These are phyloP conservation scores for Solanum verrucosum DNA, from an alignment of 257 asterid genomes.

Conservation along the genomic window DNA sequence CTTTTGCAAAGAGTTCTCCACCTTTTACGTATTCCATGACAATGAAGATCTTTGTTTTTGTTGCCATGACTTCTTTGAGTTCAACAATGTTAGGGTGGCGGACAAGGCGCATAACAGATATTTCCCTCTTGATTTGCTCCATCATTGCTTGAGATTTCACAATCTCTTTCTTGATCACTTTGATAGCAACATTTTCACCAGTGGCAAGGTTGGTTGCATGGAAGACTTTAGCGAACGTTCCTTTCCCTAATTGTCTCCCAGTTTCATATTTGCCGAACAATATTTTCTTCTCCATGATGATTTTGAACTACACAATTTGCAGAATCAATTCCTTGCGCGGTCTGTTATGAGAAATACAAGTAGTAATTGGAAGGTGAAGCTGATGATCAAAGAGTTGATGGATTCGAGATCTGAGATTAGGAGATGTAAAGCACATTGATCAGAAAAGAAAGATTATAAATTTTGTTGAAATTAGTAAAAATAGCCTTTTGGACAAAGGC, in stretches of 20 bases:
- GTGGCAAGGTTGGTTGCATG: constrained; percentile 13
- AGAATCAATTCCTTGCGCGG: not conserved
- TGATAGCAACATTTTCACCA: constrained; percentile 24
- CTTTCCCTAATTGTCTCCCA: constrained; percentile 28
- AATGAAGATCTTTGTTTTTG: constrained; percentile 27
- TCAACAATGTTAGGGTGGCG: constrained; percentile 39
- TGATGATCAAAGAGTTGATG: not conserved
- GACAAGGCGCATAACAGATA: constrained; percentile 38
- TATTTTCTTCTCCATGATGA: constrained; percentile 19
- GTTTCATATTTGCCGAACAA: constrained; percentile 29
- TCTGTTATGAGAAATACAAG: not conserved
- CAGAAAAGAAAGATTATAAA: not conserved
- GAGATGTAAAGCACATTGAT: not conserved
- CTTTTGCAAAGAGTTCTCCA: constrained; percentile 23
- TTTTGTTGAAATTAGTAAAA: not conserved
- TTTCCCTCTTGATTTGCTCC: constrained; percentile 38
- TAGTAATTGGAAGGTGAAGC: not conserved
- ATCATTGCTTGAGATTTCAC: constrained; percentile 15
- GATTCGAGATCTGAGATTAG: not conserved
- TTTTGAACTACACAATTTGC: not conserved
- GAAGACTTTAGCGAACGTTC: constrained; percentile 35
- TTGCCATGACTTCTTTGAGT: constrained; percentile 40
- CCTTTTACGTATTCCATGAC: constrained; percentile 34
- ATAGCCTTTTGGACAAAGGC: not conserved
- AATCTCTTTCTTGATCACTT: constrained; percentile 31